Evolutionary conservation across 805 yeast species (phyloP).

Genomic region (Barnettozyma botsteinii): DNA sequence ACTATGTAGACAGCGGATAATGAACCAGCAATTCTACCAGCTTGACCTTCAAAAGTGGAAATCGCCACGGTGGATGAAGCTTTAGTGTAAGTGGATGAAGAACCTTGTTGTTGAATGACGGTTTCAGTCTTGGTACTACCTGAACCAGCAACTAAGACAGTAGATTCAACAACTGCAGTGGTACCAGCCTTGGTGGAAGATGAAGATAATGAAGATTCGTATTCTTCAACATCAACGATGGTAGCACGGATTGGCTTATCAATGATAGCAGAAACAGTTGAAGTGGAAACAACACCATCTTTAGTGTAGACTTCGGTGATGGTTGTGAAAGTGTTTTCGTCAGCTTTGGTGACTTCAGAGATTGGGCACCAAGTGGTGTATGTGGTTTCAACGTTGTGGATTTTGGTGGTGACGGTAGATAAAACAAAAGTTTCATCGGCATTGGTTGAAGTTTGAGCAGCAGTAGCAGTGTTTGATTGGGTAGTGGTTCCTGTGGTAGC

Average conservation of each 20-base stretch:
- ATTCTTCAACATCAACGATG: slow-evolving; percentile 6
- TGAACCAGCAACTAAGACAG: slow-evolving; percentile 53
- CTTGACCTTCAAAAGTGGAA: slow-evolving; percentile 30
- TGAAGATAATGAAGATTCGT: slow-evolving; percentile 3
- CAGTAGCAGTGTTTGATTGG: slow-evolving; percentile 7
- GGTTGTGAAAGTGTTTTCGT: slow-evolving; percentile 9
- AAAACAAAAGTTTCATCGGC: slow-evolving; percentile 12
- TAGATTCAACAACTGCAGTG: not conserved
- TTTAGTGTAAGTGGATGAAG: not conserved
- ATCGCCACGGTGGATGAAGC: slow-evolving; percentile 4
- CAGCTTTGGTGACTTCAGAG: slow-evolving; percentile 12
- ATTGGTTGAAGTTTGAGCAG: slow-evolving; percentile 2
- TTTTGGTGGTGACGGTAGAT: slow-evolving; percentile 16
- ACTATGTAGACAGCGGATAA: slow-evolving; percentile 88
- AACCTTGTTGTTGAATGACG: not conserved
- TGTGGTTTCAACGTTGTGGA: slow-evolving; percentile 5
- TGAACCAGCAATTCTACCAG: slow-evolving; percentile 83
- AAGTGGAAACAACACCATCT: slow-evolving; percentile 3
- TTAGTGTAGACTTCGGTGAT: slow-evolving; percentile 5
- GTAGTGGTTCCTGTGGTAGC: not conserved
- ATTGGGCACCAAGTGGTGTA: slow-evolving; percentile 21
- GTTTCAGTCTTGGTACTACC: slow-evolving; percentile 25
- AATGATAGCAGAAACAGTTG: slow-evolving; percentile 3
- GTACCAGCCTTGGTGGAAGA: slow-evolving; percentile 21
- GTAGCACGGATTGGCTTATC: slow-evolving; percentile 5